Evolutionary conservation across 1,139 yeast genomes (phyloP).

Genomic region (Saccharomyces hybrid): DNA sequence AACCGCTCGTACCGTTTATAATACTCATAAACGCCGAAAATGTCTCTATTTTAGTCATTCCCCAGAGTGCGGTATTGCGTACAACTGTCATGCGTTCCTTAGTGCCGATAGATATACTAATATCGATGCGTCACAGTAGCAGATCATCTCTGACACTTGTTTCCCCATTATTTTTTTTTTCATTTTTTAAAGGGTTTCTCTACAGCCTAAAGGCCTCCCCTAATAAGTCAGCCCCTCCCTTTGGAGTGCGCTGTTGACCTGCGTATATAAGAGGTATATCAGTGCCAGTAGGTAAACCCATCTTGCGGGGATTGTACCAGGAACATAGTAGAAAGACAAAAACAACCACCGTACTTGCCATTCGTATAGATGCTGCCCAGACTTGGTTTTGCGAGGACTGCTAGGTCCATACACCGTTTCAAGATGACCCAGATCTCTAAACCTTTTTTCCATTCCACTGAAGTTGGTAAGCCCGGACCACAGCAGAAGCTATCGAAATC

Average conservation of each 20-base stretch:
- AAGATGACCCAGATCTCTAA: not conserved
- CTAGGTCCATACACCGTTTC: not conserved
- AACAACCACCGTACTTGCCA: not conserved
- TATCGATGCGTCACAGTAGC: not conserved
- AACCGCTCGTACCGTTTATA: not conserved
- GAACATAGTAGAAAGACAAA: not conserved
- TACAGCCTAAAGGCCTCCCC: conserved; percentile 6
- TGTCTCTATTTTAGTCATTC: not conserved
- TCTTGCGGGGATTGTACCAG: not conserved
- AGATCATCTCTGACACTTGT: not conserved
- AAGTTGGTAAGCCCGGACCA: not conserved
- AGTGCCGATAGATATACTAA: not conserved
- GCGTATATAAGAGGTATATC: not conserved
- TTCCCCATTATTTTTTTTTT: conserved; percentile 4
- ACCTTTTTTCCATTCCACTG: not conserved
- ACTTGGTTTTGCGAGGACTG: not conserved
- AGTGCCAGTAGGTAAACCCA: not conserved
- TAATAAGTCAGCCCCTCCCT: conserved; percentile 1
- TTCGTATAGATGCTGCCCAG: not conserved
- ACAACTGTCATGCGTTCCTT: not conserved
- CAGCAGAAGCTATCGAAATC: not conserved
- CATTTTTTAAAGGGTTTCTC: conserved; percentile 2
- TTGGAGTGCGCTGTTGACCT: not conserved
- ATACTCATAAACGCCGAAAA: not conserved
- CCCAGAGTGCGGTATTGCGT: not conserved